phyloP scores from a whole-genome alignment of 164 flowering plant species.

The Stephania japonica region DNA sequence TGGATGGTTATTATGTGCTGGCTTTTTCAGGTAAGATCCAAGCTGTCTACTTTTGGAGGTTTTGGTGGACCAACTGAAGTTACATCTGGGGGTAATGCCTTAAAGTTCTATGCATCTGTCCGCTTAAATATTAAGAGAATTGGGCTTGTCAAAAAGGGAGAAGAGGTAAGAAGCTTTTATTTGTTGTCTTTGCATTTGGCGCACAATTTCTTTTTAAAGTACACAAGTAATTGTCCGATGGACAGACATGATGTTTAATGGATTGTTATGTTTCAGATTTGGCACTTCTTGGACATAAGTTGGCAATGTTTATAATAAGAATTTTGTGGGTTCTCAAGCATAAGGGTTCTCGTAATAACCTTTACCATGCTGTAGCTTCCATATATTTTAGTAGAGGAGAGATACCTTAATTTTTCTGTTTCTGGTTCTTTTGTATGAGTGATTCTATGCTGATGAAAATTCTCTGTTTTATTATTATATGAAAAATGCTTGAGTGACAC shows the following conservation, averaged over 20 bases:
- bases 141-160: conserved; percentile 80
- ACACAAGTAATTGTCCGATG: background rate
- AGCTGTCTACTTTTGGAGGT: conserved; percentile 75
- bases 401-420: background rate
- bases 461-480: background rate
- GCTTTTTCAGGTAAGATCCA: conserved; percentile 62
- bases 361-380: background rate
- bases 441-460: background rate
- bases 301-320: background rate
- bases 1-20: background rate
- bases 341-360: background rate
- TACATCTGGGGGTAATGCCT: conserved; percentile 96
- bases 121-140: conserved; percentile 75
- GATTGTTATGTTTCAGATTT: background rate
- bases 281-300: background rate
- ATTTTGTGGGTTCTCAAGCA: background rate
- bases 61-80: conserved; percentile 83
- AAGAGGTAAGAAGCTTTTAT: conserved; percentile 49
- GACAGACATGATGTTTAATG: background rate
- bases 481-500: no score
- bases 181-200: background rate
- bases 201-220: background rate
- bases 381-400: background rate
- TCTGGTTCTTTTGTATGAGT: background rate
- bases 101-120: conserved; percentile 95